Base-by-base conservation (phyloP, 2,329 filamentous ascomycete genomes). In the Aspergillus sojae region DNA sequence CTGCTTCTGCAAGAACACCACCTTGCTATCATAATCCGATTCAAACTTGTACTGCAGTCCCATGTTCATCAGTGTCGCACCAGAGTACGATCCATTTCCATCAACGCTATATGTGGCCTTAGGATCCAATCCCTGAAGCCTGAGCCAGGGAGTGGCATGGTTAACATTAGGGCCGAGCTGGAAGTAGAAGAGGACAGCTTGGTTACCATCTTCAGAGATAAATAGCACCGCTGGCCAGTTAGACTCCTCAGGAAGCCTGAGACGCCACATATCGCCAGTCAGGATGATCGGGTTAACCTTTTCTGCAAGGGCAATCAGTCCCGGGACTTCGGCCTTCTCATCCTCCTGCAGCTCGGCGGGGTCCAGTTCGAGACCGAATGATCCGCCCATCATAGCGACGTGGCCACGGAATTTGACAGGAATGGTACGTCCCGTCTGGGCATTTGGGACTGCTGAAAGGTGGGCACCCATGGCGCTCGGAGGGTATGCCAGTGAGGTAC, bases 381-480 rank as follows among this genome's bases (percentile, higher is more conserved):
- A 88, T 2, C 88, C 88, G 61, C 88, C 88, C 88, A 89, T 89
- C 79, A 89, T 86, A 6, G 88, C 88, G 0, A 90, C 88, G 61
- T 89, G 87, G 0, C 85, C 86, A 39, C 88, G 86, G 78, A 90
- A 89, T 1, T 75, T 73, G 14, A 90, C 80, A 0, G 87, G 83
- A 1, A 84, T 84, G 1, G 81, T 84, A 23, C 88, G 85, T 0
- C 79, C 74, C 0, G 86, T 88, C 39, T 86, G 75, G 7, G 83
- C 81, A 66, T 89, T 90, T 1, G 88, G 88, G 0, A 88, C 82
- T 0, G 83, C 83, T 10, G 85, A 88, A 39, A 90, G 79, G 71
- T 90, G 88, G n/a, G 87, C 88, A 1, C 85, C 87, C 87, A 90
- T 89, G 0, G 86, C 78, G 0, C 85, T 87, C 0, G 86, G 81